Evolutionary conservation across 257 asterid species (phyloP).

Genomic region (Solanum dulcamara): DNA sequence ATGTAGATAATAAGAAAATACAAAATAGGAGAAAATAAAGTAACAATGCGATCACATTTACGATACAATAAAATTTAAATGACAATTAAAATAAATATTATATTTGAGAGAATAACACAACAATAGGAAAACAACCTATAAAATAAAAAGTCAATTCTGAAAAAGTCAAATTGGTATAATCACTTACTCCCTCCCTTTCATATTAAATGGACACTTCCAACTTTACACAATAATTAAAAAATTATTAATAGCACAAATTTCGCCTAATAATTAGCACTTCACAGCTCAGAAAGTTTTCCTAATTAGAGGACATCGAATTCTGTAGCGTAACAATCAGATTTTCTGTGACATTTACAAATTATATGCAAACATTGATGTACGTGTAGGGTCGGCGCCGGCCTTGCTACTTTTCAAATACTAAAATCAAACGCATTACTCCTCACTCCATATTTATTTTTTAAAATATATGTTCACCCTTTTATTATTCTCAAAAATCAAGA

Average conservation of each 20-base stretch:
- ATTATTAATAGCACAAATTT: neutral
- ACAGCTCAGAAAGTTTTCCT: neutral
- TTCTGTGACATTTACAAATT: neutral
- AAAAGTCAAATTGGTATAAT: too few relatives aligned
- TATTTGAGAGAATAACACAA: neutral
- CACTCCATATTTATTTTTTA: too few relatives aligned
- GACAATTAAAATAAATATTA: neutral
- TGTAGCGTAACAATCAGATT: neutral
- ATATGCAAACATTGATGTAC: neutral
- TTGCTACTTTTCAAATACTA: neutral
- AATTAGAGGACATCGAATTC: neutral
- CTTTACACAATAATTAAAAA: too few relatives aligned
- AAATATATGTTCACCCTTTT: too few relatives aligned
- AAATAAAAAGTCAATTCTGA: too few relatives aligned
- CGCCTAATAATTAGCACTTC: neutral
- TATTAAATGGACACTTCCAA: too few relatives aligned
- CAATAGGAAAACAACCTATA: too few relatives aligned
- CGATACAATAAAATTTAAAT: neutral
- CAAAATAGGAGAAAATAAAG: neutral
- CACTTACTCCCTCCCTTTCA: too few relatives aligned
- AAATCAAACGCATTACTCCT: neutral
- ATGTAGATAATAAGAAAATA: neutral
- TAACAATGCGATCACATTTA: neutral
- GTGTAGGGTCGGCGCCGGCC: constrained; percentile 2
- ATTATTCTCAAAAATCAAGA: too few relatives aligned